Base-by-base conservation (phyloP, 345 rosid genomes). In the Eucalyptus erythrocorys region DNA sequence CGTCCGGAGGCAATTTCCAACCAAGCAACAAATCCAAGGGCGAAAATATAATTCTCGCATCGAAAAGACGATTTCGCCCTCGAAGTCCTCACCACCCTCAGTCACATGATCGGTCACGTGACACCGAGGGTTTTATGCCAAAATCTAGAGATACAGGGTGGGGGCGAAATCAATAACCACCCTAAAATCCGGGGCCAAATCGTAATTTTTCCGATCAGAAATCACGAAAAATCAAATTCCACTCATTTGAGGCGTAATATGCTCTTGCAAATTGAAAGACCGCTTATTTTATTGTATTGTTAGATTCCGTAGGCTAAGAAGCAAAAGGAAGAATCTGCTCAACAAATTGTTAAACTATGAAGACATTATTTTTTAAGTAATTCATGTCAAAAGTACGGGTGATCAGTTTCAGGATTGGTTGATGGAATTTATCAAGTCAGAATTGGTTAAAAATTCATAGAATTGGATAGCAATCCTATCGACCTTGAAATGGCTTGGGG, bases 361-460 rank as follows among this genome's bases (percentile, higher is more conserved):
- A 15, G 6, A 64, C 10, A 15, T 64, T n/a, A 64, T 64, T 64
- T 64, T 32, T n/a, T n/a, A n/a, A n/a, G 19, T n/a, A 64, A 64
- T 6, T 16, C 21, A 15, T n/a, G n/a, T 64, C 17, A n/a, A 64
- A 64, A 64, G 19, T n/a, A 64, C 14, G 3, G 5, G 19, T 64
- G 10, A 64, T 64, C 3, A 8, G 2, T 64, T 64, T n/a, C 5
- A 64, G 1, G 40, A 14, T n/a, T 13, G 10, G 19, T 64, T 1
- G 17, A 8, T 27, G 14, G 8, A 59, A 59, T 13, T 32, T 64
- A 30, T 30, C 37, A 6, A 30, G 1, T 64, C 0, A 30, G 5
- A 14, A 30, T 30, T 3, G 15, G 7, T 59, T 55, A 4, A 55
- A 8, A 55, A 4, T 59, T 59, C 6, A 59, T 59, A 32, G 32